phyloP scores from a whole-genome alignment of 768 basidiomycete species.

The Suillus decipiens region DNA sequence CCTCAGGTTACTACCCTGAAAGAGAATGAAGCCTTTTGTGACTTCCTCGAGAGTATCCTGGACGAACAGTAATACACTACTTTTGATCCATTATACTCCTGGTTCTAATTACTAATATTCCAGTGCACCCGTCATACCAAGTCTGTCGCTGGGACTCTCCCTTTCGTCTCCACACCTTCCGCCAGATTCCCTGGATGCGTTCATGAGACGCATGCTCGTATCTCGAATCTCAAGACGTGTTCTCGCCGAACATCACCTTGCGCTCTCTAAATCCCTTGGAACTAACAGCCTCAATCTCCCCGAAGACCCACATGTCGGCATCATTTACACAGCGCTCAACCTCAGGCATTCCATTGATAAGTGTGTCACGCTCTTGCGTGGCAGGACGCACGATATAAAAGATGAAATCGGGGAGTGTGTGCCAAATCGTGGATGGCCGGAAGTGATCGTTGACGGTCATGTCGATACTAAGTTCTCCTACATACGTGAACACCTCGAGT shows the following conservation, averaged over 20 bases:
- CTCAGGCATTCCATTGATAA: slow-evolving; percentile 70
- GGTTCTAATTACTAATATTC: slow-evolving; percentile 8
- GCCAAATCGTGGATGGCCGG: slow-evolving; percentile 49
- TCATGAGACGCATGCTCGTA: slow-evolving; percentile 89
- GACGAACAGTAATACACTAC: slow-evolving; percentile 63
- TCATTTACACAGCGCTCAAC: slow-evolving; percentile 77
- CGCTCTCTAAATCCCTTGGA: slow-evolving; percentile 63
- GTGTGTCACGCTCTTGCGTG: slow-evolving; percentile 59
- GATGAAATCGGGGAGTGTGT: slow-evolving; percentile 34
- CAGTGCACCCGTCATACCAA: slow-evolving; percentile 80
- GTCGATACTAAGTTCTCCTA: slow-evolving; percentile 73
- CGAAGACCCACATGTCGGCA: slow-evolving; percentile 71
- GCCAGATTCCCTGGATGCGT: slow-evolving; percentile 79
- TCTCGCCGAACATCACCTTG: slow-evolving; percentile 86
- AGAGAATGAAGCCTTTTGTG: slow-evolving; percentile 81
- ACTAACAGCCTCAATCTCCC: slow-evolving; percentile 33
- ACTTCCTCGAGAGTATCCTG: slow-evolving; percentile 62
- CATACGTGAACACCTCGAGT: slow-evolving; percentile 88
- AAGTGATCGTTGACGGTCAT: slow-evolving; percentile 75
- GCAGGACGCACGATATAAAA: slow-evolving; percentile 46
- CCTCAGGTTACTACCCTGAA: slow-evolving; percentile 69
- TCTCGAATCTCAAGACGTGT: slow-evolving; percentile 90
- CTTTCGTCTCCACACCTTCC: slow-evolving; percentile 79
- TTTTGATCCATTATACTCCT: no score
- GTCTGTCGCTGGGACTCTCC: slow-evolving; percentile 77